A percentile compares a stretch with the other conserved stretches of the same genome.
Evolutionary conservation across 1,284 basidiomycete genomes (phyloP).

Genomic region (Moniliophthora roreri): DNA sequence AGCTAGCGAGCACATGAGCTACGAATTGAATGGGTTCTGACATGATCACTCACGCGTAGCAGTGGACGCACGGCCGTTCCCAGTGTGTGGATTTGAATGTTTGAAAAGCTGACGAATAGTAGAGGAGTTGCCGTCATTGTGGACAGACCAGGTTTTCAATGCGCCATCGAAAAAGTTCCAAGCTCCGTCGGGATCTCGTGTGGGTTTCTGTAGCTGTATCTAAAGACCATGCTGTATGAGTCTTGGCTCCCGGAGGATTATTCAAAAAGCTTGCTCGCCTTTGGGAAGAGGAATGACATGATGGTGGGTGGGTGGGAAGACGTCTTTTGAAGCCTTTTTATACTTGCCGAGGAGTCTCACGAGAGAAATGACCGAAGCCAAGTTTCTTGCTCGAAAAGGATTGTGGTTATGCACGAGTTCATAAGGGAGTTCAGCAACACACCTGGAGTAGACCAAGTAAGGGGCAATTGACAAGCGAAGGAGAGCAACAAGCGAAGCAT

Average conservation of each 20-base stretch:
- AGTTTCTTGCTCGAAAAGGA: too few relatives aligned
- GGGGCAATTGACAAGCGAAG: too few relatives aligned
- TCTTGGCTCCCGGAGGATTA: neutral
- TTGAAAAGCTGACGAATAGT: slow-evolving; percentile 27
- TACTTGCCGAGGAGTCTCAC: neutral
- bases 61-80: slow-evolving; percentile 23
- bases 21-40: neutral
- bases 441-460: too few relatives aligned
- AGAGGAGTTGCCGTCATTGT: slow-evolving; percentile 18
- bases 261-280: slow-evolving; percentile 5
- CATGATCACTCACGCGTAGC: slow-evolving; percentile 23
- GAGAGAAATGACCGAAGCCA: neutral
- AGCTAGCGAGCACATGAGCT: slow-evolving; percentile 13
- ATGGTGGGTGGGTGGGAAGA: neutral
- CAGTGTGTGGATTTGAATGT: slow-evolving; percentile 25
- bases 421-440: too few relatives aligned
- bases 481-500: too few relatives aligned
- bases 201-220: slow-evolving; percentile 21
- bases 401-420: too few relatives aligned
- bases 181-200: slow-evolving; percentile 23
- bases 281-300: slow-evolving; percentile 18
- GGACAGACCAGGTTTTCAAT: slow-evolving; percentile 23
- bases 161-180: slow-evolving; percentile 28
- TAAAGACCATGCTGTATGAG: neutral
- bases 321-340: neutral